Conservation (phyloP, 2,329 filamentous ascomycete species). For the Xylariaceae sp. region DNA sequence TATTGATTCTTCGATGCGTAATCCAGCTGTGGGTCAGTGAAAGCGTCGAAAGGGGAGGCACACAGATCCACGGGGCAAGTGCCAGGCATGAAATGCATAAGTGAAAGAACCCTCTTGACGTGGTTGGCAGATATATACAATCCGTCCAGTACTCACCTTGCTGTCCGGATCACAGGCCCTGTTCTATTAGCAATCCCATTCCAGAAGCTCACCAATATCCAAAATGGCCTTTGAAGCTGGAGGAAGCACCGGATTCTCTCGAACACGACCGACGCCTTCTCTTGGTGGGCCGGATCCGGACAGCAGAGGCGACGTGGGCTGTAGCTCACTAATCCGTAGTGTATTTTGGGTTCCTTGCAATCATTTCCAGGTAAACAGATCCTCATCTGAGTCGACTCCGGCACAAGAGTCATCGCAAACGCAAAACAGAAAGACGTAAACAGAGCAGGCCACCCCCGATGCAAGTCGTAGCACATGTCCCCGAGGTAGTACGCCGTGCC, state of each 20-base stretch:
- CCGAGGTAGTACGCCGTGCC: constrained; percentile 24
- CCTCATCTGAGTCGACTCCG: too few relatives aligned
- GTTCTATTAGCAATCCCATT: constrained; percentile 26
- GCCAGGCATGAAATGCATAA: constrained; percentile 13
- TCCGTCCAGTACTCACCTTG: constrained; percentile 42
- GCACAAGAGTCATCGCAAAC: constrained; percentile 23
- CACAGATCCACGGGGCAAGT: constrained; percentile 16
- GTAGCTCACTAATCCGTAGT: constrained; percentile 19
- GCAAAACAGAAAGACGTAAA: constrained; percentile 21
- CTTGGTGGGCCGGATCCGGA: constrained; percentile 29
- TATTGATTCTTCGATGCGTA: constrained; percentile 11
- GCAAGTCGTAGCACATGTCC: constrained; percentile 22
- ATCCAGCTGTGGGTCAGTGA: constrained; percentile 6
- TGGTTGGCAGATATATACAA: constrained; percentile 45
- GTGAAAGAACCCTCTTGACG: constrained; percentile 29
- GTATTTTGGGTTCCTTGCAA: too few relatives aligned
- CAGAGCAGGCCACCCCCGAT: constrained; percentile 23
- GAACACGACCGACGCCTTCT: constrained; percentile 22
- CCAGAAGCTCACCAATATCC: constrained; percentile 22
- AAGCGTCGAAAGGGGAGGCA: constrained; percentile 1
- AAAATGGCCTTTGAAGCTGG: too few relatives aligned
- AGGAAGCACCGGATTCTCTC: too few relatives aligned
- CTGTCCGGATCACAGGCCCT: constrained; percentile 40
- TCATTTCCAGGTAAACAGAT: too few relatives aligned
- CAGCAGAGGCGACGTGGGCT: constrained; percentile 29